Conservation (phyloP, 768 basidiomycete genomes). For the Leccinum olivaceopallidum region DNA sequence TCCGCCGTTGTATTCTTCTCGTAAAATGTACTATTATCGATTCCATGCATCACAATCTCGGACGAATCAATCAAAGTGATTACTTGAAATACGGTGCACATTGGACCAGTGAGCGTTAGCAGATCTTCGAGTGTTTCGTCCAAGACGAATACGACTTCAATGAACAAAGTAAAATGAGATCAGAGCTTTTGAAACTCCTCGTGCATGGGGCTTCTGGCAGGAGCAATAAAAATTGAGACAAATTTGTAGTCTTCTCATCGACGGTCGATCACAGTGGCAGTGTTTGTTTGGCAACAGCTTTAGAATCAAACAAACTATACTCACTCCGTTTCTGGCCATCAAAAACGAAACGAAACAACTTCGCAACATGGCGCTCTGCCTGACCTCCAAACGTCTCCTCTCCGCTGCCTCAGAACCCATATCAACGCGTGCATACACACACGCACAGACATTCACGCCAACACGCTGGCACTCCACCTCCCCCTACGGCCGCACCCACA, state of each 20-base stretch:
- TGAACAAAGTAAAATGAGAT: too few relatives aligned
- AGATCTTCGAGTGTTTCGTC: too few relatives aligned
- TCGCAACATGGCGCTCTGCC: slow-evolving; percentile 14
- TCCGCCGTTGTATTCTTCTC: not conserved
- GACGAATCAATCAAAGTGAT: too few relatives aligned
- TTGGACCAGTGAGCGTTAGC: too few relatives aligned
- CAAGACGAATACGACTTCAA: too few relatives aligned
- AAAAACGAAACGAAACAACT: not conserved
- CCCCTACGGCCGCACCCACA: slow-evolving; percentile 82
- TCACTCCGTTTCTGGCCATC: not conserved
- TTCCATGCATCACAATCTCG: not conserved
- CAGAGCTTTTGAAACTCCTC: too few relatives aligned
- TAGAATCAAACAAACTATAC: slow-evolving; percentile 17
- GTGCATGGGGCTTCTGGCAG: too few relatives aligned
- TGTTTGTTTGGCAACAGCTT: slow-evolving; percentile 25
- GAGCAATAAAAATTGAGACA: too few relatives aligned
- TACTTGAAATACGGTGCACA: too few relatives aligned
- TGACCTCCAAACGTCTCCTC: slow-evolving; percentile 16
- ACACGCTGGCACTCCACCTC: slow-evolving; percentile 61
- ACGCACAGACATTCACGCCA: not conserved
- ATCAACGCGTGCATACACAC: slow-evolving; percentile 15
- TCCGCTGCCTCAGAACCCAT: slow-evolving; percentile 1
- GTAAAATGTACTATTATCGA: too few relatives aligned
- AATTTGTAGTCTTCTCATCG: too few relatives aligned
- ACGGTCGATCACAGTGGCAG: too few relatives aligned